A percentile compares a stretch with the other conserved stretches of the same genome.
These are phyloP conservation scores for Talaromyces funiculosus DNA, from an alignment of 2,329 filamentous ascomycete genomes.

Conservation along the genomic window DNA sequence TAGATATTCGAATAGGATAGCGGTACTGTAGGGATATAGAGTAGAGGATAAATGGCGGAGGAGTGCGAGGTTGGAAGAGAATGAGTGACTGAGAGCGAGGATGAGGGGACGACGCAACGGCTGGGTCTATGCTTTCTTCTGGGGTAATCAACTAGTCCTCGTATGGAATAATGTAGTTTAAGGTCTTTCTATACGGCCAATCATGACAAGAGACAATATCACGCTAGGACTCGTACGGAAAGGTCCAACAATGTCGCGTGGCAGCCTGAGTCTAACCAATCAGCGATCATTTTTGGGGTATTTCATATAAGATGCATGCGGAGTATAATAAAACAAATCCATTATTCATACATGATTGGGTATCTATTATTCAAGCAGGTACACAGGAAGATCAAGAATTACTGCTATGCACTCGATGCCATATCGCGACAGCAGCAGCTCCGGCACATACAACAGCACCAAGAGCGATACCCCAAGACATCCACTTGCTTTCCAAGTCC, in stretches of 20 bases:
- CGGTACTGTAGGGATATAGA: background rate
- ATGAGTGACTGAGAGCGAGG: background rate
- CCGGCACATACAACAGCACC: constrained; percentile 61
- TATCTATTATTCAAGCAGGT: background rate
- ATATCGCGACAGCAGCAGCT: constrained; percentile 55
- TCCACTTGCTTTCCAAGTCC: constrained; percentile 68
- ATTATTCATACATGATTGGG: background rate
- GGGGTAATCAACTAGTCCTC: background rate
- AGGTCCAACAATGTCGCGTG: background rate
- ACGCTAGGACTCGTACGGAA: background rate
- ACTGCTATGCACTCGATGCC: constrained; percentile 46
- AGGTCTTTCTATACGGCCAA: background rate
- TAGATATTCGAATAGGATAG: background rate
- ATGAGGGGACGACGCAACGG: background rate
- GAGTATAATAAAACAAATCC: background rate
- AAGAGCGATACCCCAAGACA: constrained; percentile 77
- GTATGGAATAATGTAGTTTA: background rate
- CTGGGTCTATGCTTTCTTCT: background rate
- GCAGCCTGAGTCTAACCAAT: background rate
- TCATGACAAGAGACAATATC: background rate
- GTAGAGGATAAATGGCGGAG: background rate
- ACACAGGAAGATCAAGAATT: constrained; percentile 13
- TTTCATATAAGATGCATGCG: background rate
- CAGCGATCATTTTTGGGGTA: background rate
- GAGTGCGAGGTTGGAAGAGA: background rate